Base-by-base conservation (phyloP, 345 rosid species). In the Lagerstroemia speciosa region DNA sequence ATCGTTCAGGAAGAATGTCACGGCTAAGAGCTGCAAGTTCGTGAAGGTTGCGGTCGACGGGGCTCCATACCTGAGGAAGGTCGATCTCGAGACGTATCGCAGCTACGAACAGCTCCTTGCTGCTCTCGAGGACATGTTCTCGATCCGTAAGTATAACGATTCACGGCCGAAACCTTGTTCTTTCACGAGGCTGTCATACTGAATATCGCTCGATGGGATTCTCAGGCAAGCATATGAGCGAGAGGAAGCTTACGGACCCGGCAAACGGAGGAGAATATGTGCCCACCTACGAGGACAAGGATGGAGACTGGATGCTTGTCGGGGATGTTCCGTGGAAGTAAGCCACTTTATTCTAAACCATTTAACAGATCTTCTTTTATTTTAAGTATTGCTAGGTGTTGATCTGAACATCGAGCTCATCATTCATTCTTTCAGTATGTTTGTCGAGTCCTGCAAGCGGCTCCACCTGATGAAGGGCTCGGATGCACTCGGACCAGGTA, bases 301-400 rank as follows among this genome's bases (percentile, higher is more conserved):
- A 92, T 58, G 90, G 93, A 30, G 97, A 92, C 33, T 89, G 89
- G 97, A 89, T 92, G 98, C 55, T 89, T 40, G 79, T 84, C n/a
- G 96, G 94, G 17, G 98, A 92, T 82, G 92, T 89, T 16, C 96
- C 96, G 6, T 92, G 98, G 96, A 73, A 86, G 96, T 92, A 74
- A 81, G 93, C 79, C 69, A 66, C 3, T 73, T 27, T 22, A 36
- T 45, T 24, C 15, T 61, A 50, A 17, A 20, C 0, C 8, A 0
- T 9, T 41, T 9, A 9, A 2, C 16, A 41, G 15, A 41, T 14
- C 46, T 41, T 41, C 46, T 9, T 41, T 2, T 41, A 41, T 41
- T 5, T 14, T 16, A 36, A 5, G 46, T 9, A 41, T 16, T 41
- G 8, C 16, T 41, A 41, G 16, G 8, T 24, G 19, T 62, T 7